These are phyloP conservation scores for Scheffersomyces parashehatae DNA, from an alignment of 1,139 yeast genomes.

Conservation along the genomic window DNA sequence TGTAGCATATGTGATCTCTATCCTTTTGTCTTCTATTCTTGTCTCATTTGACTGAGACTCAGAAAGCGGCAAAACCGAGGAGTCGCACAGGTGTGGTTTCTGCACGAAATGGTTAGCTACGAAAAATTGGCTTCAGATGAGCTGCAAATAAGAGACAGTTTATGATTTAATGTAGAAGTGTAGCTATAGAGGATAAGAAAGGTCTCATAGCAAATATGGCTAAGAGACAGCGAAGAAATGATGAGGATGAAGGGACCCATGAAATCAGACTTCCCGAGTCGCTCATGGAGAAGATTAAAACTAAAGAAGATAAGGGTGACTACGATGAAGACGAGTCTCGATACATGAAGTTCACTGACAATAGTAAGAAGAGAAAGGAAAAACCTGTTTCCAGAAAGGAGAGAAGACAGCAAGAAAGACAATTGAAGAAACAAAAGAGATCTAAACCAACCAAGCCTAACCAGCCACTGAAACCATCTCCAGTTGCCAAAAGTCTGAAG, in stretches of 20 bases:
- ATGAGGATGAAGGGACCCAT: constrained; percentile 27
- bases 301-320: constrained; percentile 42
- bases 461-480: constrained; percentile 1
- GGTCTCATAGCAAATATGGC: constrained; percentile 3
- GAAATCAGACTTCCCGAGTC: constrained; percentile 67
- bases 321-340: constrained; percentile 41
- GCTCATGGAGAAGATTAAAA: constrained; percentile 63
- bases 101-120: no score
- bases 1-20: no score
- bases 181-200: constrained; percentile 2
- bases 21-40: no score
- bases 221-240: constrained; percentile 1
- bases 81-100: no score
- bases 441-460: neutral
- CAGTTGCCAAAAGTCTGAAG: neutral
- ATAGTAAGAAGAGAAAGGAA: constrained; percentile 31
- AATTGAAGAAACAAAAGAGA: constrained; percentile 48
- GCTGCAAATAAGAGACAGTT: constrained; percentile 2
- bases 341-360: constrained; percentile 22
- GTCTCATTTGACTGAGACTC: no score
- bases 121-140: constrained; percentile 1
- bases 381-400: constrained; percentile 50
- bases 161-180: no score
- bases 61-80: no score
- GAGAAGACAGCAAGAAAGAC: constrained; percentile 56